Evolutionary conservation across 2,329 filamentous ascomycete species (phyloP).

Genomic region (Fusarium concolor): DNA sequence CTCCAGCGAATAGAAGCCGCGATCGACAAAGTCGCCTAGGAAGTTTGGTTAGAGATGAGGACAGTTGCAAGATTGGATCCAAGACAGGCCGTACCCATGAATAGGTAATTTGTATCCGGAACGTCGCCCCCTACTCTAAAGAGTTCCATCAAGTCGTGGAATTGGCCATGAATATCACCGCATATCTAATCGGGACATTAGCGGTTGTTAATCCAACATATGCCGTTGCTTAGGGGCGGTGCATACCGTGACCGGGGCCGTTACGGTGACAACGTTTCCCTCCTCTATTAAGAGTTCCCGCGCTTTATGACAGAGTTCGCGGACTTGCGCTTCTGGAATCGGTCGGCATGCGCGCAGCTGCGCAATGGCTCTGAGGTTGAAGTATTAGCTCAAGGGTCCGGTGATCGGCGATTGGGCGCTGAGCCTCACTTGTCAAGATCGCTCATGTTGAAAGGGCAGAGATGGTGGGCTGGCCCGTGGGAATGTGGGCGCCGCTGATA

Average conservation of each 20-base stretch:
- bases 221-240: background rate
- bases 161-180: slow-evolving; percentile 96
- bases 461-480: slow-evolving; percentile 32
- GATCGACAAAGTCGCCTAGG: slow-evolving; percentile 93
- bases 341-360: slow-evolving; percentile 95
- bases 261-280: slow-evolving; percentile 95
- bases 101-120: slow-evolving; percentile 95
- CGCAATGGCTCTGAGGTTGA: slow-evolving; percentile 79
- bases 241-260: slow-evolving; percentile 89
- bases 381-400: slow-evolving; percentile 23
- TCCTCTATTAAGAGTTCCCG: slow-evolving; percentile 96
- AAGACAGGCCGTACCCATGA: slow-evolving; percentile 77
- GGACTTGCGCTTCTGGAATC: slow-evolving; percentile 94
- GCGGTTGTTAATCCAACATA: slow-evolving; percentile 3
- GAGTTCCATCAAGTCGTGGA: slow-evolving; percentile 96
- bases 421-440: slow-evolving; percentile 85
- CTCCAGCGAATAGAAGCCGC: slow-evolving; percentile 97
- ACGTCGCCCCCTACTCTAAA: slow-evolving; percentile 94
- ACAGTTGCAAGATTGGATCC: background rate
- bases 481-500: slow-evolving; percentile 39
- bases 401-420: slow-evolving; percentile 8
- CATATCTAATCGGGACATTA: slow-evolving; percentile 74
- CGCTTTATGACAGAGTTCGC: slow-evolving; percentile 97
- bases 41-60: slow-evolving; percentile 19
- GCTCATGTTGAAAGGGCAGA: slow-evolving; percentile 72